Conservation (phyloP, 1,284 basidiomycete genomes). For the Boletus mariae region DNA sequence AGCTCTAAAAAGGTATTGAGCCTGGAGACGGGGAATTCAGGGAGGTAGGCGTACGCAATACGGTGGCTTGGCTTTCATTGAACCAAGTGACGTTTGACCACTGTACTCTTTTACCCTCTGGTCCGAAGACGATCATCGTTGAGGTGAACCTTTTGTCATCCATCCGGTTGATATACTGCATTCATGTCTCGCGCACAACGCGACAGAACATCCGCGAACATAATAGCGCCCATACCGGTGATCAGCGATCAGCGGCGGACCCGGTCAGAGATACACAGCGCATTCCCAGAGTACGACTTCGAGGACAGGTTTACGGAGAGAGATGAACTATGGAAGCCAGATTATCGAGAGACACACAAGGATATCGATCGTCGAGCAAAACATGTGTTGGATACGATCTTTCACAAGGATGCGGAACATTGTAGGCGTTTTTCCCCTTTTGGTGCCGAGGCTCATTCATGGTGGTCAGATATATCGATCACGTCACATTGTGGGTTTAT, state of each 20-base stretch:
- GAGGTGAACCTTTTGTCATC: constrained; percentile 41
- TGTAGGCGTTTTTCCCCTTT: constrained; percentile 35
- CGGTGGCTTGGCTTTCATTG: too few species aligned
- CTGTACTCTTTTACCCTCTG: constrained; percentile 17
- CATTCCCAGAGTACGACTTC: constrained; percentile 62
- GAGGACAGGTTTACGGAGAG: constrained; percentile 69
- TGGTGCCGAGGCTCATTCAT: background rate
- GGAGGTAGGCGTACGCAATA: too few species aligned
- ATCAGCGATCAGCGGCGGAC: constrained; percentile 65
- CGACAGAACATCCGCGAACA: constrained; percentile 62
- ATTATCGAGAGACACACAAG: constrained; percentile 60
- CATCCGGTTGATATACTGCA: background rate
- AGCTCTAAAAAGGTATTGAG: too few species aligned
- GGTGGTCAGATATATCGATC: constrained; percentile 52
- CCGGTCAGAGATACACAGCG: constrained; percentile 47
- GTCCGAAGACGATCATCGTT: constrained; percentile 38
- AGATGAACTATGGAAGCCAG: constrained; percentile 65
- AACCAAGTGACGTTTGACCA: background rate
- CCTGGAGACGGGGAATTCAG: too few species aligned
- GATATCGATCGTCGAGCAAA: constrained; percentile 55
- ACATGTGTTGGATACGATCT: constrained; percentile 61
- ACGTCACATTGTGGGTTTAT: constrained; percentile 64
- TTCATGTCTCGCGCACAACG: background rate
- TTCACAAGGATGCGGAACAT: constrained; percentile 44
- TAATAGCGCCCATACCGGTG: constrained; percentile 70